These are phyloP conservation scores for Phascolomyces articulosus DNA, from an alignment of 371 early-diverging fungal genomes.

Conservation along the genomic window DNA sequence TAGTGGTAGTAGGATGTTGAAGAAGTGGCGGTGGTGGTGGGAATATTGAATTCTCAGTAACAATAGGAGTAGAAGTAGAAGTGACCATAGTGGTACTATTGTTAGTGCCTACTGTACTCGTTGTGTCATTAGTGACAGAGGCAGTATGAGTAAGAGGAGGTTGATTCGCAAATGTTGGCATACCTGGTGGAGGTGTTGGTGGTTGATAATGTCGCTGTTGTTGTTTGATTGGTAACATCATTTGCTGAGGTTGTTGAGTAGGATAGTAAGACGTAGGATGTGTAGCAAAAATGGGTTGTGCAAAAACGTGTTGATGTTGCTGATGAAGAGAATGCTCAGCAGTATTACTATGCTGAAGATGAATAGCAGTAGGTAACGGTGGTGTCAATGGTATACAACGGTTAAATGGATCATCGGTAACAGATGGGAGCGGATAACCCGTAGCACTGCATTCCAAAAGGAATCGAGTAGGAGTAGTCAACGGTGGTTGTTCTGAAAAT, in stretches of 20 bases:
- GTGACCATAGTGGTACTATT: no score
- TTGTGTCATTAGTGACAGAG: no score
- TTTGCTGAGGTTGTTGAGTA: neutral
- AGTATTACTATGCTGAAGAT: neutral
- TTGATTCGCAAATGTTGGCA: neutral
- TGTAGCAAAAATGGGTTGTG: neutral
- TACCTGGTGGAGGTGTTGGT: neutral
- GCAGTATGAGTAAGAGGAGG: no score
- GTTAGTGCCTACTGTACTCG: no score
- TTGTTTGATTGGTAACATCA: neutral
- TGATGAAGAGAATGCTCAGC: neutral
- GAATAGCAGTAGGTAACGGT: neutral
- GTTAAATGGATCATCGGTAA: neutral
- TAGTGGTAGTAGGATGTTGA: no score
- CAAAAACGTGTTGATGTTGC: neutral
- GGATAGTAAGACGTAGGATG: neutral
- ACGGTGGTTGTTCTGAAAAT: constrained; percentile 17
- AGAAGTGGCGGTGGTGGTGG: no score
- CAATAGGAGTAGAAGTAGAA: no score
- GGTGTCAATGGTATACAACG: constrained; percentile 5
- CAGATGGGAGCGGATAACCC: neutral
- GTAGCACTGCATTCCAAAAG: constrained; percentile 12
- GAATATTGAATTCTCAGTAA: no score
- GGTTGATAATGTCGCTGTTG: neutral
- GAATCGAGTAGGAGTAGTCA: constrained; percentile 14